Conservation (phyloP, 1,284 basidiomycete genomes). For the Puccinia coronata region DNA sequence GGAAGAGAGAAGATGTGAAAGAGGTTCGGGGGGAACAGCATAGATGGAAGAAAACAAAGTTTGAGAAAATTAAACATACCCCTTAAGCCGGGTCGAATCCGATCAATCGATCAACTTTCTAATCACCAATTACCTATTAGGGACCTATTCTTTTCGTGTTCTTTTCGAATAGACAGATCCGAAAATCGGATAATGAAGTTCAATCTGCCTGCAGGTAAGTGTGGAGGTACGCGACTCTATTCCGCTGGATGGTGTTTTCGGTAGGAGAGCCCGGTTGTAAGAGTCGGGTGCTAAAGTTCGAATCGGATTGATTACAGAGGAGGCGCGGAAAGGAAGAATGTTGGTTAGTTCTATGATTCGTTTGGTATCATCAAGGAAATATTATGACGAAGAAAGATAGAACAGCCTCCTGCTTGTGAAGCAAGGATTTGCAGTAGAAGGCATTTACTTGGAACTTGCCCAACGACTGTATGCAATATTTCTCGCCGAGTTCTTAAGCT, state of each 20-base stretch:
- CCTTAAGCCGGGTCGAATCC: not conserved
- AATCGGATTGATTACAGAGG: not conserved
- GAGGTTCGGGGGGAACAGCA: not conserved
- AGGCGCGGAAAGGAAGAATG: not conserved
- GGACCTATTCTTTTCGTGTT: not conserved
- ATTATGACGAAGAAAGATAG: not conserved
- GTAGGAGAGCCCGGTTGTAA: not conserved
- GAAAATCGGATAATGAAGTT: not conserved
- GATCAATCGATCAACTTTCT: slow-evolving; percentile 2
- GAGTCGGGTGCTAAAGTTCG: not conserved
- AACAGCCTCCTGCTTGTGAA: not conserved
- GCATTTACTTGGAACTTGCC: not conserved
- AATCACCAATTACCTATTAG: not conserved
- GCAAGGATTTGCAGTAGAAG: not conserved
- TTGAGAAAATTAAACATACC: not conserved
- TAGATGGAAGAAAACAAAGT: not conserved
- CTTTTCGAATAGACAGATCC: not conserved
- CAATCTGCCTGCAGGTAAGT: slow-evolving; percentile 5
- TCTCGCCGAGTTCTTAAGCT: too few species aligned
- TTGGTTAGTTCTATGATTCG: not conserved
- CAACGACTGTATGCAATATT: too few species aligned
- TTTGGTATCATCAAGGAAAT: not conserved
- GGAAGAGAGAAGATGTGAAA: not conserved
- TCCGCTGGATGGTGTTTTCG: not conserved
- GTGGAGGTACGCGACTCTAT: not conserved